Base-by-base conservation (phyloP, 768 basidiomycete species). In the Naganishia friedmannii region DNA sequence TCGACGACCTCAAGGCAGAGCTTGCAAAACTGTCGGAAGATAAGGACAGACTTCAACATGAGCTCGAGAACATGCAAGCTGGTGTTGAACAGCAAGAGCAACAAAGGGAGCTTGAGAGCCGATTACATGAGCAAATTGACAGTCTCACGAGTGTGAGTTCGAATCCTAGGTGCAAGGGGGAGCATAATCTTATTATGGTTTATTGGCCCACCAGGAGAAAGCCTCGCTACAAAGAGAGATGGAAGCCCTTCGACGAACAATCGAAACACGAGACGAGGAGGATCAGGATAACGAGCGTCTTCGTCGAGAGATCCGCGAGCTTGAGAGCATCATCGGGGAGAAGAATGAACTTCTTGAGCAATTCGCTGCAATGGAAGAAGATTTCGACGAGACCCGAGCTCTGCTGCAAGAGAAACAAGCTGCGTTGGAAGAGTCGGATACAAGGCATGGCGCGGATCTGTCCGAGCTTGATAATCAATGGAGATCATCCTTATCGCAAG, bases 351-450 rank as follows among this genome's bases (percentile, higher is more conserved):
- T 67, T 58, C 60, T 26, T 37, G 37, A 69, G 42, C 53, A 92
- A 78, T 87, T 93, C 54, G 88, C 90, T 3, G 89, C 93, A 57
- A 80, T 94, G 77, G 87, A 93, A 56, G 88, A 89, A 1, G 90
- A 93, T 57, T 79, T 95, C 54, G 85, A 92, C 5, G 91, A 92
- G 71, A 86, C 90, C 32, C 90, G 93, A 79, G 83, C 87, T 29
- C 69, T 65, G 1, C 73, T 75, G 53, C 67, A 71, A 9, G 76
- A 77, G 45, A 78, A 76, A 19, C 74, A 76, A 32, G 77, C 77
- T 26, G 55, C 75, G 46, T 74, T 78, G 3, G 77, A 79, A 48
- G 75, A 77, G 32, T 77, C 76, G 6, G 60, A 63, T 3, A 4
- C 23, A 9, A 42, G 60, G 23, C 37, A 63, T n/a, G 10, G 42